These are phyloP conservation scores for Chenopodium quinoa DNA, from an alignment of 148 eudicot genomes.

Conservation along the genomic window DNA sequence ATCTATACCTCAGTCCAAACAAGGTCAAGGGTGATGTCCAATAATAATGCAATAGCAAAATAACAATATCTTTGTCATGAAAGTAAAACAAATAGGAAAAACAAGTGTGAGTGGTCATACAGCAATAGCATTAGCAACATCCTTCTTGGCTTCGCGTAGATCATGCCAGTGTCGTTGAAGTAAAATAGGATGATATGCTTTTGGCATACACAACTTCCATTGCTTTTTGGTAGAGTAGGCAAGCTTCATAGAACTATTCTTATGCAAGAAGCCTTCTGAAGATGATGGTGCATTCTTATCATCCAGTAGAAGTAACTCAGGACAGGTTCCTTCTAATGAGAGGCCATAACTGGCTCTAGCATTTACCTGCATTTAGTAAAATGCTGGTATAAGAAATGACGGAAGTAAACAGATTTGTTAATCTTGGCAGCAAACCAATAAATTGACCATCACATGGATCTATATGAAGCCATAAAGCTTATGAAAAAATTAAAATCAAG, in stretches of 20 bases:
- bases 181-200: constrained; percentile 79
- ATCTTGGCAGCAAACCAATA: constrained; percentile 3
- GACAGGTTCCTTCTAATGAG: constrained; percentile 71
- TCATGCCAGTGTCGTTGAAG: constrained; percentile 63
- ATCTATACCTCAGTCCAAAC: not conserved
- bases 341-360: constrained; percentile 90
- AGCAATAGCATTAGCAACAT: constrained; percentile 69
- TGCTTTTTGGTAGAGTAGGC: constrained; percentile 39
- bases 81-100: constrained; percentile 11
- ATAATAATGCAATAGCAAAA: constrained; percentile 5
- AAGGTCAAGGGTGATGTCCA: not conserved
- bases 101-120: constrained; percentile 44
- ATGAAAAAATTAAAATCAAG: not conserved
- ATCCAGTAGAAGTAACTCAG: constrained; percentile 60
- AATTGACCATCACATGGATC: not conserved
- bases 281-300: constrained; percentile 35
- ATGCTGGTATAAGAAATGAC: not conserved
- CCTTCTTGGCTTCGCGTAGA: constrained; percentile 66
- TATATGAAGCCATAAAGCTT: not conserved
- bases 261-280: constrained; percentile 26
- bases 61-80: constrained; percentile 5
- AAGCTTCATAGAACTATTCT: constrained; percentile 19
- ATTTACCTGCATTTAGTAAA: constrained; percentile 50
- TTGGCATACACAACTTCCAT: constrained; percentile 79
- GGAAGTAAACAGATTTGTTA: not conserved